A percentile compares a stretch with the other conserved stretches of the same genome.
phyloP scores from a whole-genome alignment of 73 alveolate species.

The Blepharisma japonicum region DNA sequence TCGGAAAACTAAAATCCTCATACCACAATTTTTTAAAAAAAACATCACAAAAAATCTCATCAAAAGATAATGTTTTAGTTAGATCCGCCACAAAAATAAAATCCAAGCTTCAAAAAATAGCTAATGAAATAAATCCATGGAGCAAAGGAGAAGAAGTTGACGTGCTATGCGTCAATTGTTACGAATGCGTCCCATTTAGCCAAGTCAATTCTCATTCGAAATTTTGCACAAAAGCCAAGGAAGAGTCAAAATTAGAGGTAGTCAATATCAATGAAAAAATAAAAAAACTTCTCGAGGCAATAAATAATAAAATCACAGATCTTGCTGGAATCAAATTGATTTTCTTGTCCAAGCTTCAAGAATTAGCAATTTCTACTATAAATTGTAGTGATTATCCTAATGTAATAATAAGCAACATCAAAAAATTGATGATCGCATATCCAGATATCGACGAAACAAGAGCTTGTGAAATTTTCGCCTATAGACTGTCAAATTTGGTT shows the following conservation, averaged over 20 bases:
- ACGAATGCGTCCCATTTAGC: slow-evolving; percentile 10
- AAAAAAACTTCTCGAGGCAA: slow-evolving; percentile 1
- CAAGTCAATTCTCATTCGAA: slow-evolving; percentile 29
- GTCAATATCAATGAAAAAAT: background rate
- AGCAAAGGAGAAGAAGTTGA: background rate
- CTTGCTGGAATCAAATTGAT: too few relatives aligned
- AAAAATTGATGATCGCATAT: background rate
- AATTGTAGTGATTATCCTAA: background rate
- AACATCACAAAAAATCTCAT: too few relatives aligned
- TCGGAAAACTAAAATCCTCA: too few relatives aligned
- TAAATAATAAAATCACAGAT: background rate
- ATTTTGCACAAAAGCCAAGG: background rate
- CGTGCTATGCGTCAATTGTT: slow-evolving; percentile 27
- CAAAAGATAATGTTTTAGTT: too few relatives aligned
- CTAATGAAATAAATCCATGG: too few relatives aligned
- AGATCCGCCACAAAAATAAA: too few relatives aligned
- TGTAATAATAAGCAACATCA: background rate
- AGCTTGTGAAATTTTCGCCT: background rate
- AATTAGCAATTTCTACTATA: too few relatives aligned
- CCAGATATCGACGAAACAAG: background rate
- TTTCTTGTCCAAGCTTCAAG: too few relatives aligned
- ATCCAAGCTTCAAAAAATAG: too few relatives aligned
- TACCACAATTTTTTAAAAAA: too few relatives aligned
- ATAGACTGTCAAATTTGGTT: slow-evolving; percentile 7
- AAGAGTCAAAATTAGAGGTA: background rate